Conservation (phyloP, 2,329 filamentous ascomycete species). For the Beauveria australis region DNA sequence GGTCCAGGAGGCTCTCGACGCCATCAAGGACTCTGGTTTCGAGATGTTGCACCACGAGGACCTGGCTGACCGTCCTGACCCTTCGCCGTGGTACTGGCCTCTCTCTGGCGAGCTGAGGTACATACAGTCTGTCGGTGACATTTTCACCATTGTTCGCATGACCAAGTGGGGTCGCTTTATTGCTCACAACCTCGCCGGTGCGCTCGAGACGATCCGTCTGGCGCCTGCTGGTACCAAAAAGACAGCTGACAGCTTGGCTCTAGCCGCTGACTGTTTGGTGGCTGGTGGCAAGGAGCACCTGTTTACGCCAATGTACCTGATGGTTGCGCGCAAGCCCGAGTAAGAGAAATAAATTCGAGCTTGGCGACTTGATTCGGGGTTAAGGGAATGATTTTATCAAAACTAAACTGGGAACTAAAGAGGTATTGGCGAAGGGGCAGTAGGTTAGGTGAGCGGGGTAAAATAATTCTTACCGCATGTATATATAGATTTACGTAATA, state of each 20-base stretch:
- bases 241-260: conserved; percentile 73
- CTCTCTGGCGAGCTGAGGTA: conserved; percentile 72
- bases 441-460: neutral
- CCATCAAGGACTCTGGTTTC: conserved; percentile 80
- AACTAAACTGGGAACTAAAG: neutral
- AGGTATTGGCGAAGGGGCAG: neutral
- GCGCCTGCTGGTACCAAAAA: conserved; percentile 75
- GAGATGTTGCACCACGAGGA: conserved; percentile 51
- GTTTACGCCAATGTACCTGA: conserved; percentile 94
- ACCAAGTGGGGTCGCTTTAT: conserved; percentile 66
- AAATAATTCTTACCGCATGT: conserved; percentile 8
- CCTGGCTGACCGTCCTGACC: conserved; percentile 43
- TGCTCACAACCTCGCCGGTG: conserved; percentile 64
- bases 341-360: neutral
- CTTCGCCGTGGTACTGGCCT: conserved; percentile 84
- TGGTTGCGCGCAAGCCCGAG: conserved; percentile 76
- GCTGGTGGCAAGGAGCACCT: conserved; percentile 75
- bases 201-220: conserved; percentile 61
- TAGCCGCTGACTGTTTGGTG: conserved; percentile 72
- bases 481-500: conserved; percentile 12
- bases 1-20: conserved; percentile 66
- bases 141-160: conserved; percentile 74
- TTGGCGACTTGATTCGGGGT: neutral
- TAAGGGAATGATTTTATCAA: neutral
- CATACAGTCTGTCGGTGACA: conserved; percentile 63